Evolutionary conservation across 345 rosid genomes (phyloP).

Genomic region (Salix koriyanagi): DNA sequence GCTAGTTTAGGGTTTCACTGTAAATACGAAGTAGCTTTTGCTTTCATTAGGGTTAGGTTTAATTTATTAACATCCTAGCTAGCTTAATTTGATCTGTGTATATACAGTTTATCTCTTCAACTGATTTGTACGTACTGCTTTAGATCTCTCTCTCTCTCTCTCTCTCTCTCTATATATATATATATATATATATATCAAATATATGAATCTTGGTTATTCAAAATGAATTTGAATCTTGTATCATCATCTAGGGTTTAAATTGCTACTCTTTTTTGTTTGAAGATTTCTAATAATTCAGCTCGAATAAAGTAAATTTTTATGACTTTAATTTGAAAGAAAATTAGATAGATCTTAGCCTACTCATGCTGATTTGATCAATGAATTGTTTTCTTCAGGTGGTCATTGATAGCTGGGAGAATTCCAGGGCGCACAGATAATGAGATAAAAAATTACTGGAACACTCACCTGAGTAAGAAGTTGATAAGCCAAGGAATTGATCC

Average conservation of each 20-base stretch:
- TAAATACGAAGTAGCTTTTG: background rate
- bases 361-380: background rate
- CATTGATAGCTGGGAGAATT: constrained; percentile 81
- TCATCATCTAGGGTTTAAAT: background rate
- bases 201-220: background rate
- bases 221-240: background rate
- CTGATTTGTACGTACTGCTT: no score
- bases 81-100: background rate
- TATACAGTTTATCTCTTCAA: background rate
- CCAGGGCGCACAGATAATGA: constrained; percentile 90
- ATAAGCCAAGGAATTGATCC: constrained; percentile 81
- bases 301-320: background rate
- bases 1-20: constrained; percentile 12
- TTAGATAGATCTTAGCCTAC: background rate
- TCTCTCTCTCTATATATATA: no score
- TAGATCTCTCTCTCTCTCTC: no score
- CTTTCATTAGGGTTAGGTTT: background rate
- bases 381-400: constrained; percentile 45
- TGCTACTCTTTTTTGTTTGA: background rate
- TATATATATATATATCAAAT: no score
- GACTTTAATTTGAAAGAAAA: background rate
- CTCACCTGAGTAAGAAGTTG: constrained; percentile 75
- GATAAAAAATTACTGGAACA: constrained; percentile 91
- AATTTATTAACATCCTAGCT: background rate
- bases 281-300: background rate